Evolutionary conservation across 176 grass and related monocot species (phyloP).

Genomic region (Carex kokanica): DNA sequence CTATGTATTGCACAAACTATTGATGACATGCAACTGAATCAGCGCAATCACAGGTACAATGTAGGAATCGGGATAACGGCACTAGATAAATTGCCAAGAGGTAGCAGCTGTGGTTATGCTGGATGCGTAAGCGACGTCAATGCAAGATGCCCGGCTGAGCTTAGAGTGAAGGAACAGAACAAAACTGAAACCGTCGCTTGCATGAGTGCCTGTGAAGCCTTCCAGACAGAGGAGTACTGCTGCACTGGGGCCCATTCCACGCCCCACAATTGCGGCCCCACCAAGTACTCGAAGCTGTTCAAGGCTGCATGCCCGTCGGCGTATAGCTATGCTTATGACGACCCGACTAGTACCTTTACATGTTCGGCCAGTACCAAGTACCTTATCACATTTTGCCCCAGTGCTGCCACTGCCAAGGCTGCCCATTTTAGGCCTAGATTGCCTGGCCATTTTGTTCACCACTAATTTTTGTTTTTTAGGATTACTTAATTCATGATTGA

Average conservation of each 20-base stretch:
- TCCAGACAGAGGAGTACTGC: conserved; percentile 66
- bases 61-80: conserved; percentile 70
- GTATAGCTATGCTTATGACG: conserved; percentile 93
- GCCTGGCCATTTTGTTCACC: conserved; percentile 7
- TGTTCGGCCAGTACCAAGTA: conserved; percentile 59
- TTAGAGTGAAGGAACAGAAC: conserved; percentile 17
- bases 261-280: conserved; percentile 52
- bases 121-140: conserved; percentile 87
- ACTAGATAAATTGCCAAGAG: conserved; percentile 22
- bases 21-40: not conserved
- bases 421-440: conserved; percentile 18
- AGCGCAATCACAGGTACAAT: conserved; percentile 44
- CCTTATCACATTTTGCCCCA: conserved; percentile 78
- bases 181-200: conserved; percentile 39
- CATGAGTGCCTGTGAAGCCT: conserved; percentile 78
- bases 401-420: conserved; percentile 21
- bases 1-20: not conserved
- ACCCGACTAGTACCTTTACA: conserved; percentile 87
- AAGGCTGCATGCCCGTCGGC: conserved; percentile 71
- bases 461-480: conserved; percentile 15
- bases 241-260: conserved; percentile 63
- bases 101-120: conserved; percentile 52
- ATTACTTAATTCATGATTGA: conserved; percentile 9
- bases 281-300: conserved; percentile 66
- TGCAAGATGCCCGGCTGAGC: conserved; percentile 53